Evolutionary conservation across 805 yeast genomes (phyloP), one percentile per base, ranked within the genome.

Genomic region (Starmerella potacharoeniae): DNA sequence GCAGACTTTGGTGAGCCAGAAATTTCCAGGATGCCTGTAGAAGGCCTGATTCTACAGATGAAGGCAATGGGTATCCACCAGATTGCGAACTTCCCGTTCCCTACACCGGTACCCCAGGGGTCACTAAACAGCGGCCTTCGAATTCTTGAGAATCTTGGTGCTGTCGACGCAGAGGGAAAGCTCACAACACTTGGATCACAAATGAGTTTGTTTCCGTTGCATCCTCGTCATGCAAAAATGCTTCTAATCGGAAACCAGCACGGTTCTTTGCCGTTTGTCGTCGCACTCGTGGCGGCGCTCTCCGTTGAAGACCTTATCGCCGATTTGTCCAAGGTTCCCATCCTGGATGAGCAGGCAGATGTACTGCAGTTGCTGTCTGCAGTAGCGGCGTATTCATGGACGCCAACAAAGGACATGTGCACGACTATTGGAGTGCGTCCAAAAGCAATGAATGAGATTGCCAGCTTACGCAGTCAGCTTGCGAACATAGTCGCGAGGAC

Each of bases 31-130:
- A 90, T 88, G 95, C 97, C 98, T 0, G 88, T 89, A 37, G 98
- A 93, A 67, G 89, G 96, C 67, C 84, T 93, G n/a, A 95, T 93
- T 0, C 71, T 93, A 62, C 85, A 85, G 49, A 93, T 93, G 98
- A 93, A 93, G 69, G 80, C 91, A 60, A 93, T 93, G 96, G 97
- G 96, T 2, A 90, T 93, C 58, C 93, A 86, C 66, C 86, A 85
- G 52, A 83, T 93, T 39, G 73, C 81, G 28, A 91, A 93, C 64
- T 93, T 93, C 73, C 98, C 98, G 37, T 93, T 93, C 71, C 96
- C 97, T 4, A 90, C 97, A 0, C 86, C 96, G 2, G 97, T 97
- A 0, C 85, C 83, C 51, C 71, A 83, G 53, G 48, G 50, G 0
- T 73, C 84, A 36, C 71, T 93, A 42, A 68, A 67, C 1, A 79